A percentile compares a stretch with the other conserved stretches of the same genome.
Conservation (phyloP, 2,329 filamentous ascomycete species). For the Lasiodiplodia sp. region DNA sequence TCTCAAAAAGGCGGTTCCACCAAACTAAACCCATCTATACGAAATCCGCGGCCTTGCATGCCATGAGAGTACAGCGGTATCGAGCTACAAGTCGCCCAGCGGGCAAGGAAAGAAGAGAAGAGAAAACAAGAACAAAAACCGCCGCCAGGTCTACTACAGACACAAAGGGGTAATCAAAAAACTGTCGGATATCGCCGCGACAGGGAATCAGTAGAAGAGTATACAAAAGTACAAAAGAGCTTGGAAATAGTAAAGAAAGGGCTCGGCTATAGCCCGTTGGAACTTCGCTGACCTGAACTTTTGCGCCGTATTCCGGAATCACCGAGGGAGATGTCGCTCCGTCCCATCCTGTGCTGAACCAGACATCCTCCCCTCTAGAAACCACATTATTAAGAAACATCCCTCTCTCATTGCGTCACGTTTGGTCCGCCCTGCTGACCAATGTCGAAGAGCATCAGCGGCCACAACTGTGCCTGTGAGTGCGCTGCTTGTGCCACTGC, state of each 20-base stretch:
- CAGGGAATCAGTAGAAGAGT: constrained; percentile 11
- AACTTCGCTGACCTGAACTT: constrained; percentile 10
- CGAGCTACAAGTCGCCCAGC: constrained; percentile 1
- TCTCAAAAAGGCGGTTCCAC: background rate
- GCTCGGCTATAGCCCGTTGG: background rate
- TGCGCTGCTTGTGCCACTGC: constrained; percentile 28
- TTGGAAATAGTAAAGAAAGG: background rate
- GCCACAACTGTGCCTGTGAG: constrained; percentile 29
- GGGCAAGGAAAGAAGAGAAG: background rate
- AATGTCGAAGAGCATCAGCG: constrained; percentile 31
- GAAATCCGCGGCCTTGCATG: constrained; percentile 1
- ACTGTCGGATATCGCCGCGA: constrained; percentile 6
- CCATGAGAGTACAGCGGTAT: constrained; percentile 18
- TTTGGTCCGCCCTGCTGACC: constrained; percentile 22
- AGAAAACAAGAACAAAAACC: background rate
- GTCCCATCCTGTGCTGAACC: constrained; percentile 3
- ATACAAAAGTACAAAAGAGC: constrained; percentile 15
- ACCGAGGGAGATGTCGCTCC: constrained; percentile 4
- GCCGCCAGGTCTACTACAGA: constrained; percentile 4
- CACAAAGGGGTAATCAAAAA: constrained; percentile 4
- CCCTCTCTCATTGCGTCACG: background rate
- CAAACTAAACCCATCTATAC: constrained; percentile 9
- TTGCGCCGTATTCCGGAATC: constrained; percentile 21
- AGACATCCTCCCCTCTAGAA: constrained; percentile 3
- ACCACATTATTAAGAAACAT: constrained; percentile 3